A percentile compares a stretch with the other conserved stretches of the same genome.
phyloP scores from a whole-genome alignment of 2,329 filamentous ascomycete genomes.

The Microdochium nivale region DNA sequence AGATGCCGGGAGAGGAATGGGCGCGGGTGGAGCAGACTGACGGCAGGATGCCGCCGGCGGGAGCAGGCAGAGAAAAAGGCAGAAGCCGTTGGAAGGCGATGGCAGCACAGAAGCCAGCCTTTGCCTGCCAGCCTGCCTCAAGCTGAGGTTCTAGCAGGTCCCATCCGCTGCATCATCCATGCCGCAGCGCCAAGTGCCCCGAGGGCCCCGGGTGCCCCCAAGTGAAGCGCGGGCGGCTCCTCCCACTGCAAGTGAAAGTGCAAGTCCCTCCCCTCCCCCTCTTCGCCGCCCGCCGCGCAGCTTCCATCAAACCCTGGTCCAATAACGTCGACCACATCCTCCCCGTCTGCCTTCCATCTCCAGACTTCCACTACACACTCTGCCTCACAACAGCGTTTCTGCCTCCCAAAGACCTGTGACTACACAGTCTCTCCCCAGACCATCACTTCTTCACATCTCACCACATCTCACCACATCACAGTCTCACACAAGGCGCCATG shows the following conservation, averaged over 20 bases:
- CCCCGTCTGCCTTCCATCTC: not conserved
- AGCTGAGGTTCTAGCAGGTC: not conserved
- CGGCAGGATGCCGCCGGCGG: too few species aligned
- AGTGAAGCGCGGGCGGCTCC: too few species aligned
- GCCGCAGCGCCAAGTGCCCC: too few species aligned
- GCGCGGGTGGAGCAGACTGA: too few species aligned
- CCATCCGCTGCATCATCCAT: too few species aligned
- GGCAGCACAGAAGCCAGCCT: not conserved
- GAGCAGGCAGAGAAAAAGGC: too few species aligned
- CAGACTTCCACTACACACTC: not conserved
- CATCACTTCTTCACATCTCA: not conserved
- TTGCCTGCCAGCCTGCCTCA: too few species aligned
- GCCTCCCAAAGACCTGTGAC: not conserved
- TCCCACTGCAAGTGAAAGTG: too few species aligned
- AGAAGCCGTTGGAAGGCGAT: not conserved
- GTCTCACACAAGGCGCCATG: constrained; percentile 10
- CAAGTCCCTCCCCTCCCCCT: not conserved
- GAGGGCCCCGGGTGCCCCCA: too few species aligned
- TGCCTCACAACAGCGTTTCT: not conserved
- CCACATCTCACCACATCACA: not conserved
- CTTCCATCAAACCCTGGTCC: not conserved
- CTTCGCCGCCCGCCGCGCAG: not conserved
- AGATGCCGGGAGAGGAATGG: too few species aligned
- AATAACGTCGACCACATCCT: not conserved
- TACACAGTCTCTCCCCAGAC: not conserved